Base-by-base conservation (phyloP, 2,329 filamentous ascomycete species). In the Septoria linicola region DNA sequence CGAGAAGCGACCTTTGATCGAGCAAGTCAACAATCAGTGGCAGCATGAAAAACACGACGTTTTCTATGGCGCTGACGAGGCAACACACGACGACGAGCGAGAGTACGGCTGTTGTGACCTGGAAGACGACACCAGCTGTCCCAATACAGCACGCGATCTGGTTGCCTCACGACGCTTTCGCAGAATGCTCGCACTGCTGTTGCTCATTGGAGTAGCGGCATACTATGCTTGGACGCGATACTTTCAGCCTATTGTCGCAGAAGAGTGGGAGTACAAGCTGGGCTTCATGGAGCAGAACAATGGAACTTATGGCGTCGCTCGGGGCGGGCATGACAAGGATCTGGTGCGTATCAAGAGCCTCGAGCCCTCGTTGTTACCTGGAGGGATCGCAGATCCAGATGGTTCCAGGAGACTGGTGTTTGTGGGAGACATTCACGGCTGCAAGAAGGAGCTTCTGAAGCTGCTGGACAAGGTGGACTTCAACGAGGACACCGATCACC, bases 381-480 rank as follows among this genome's bases (percentile, higher is more conserved):
- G 66, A 8, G 64, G 68, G 8, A 59, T 65, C 34, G 63, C 64
- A 31, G 66, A 70, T 23, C 49, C 59, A 17, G 59, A 63, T 6
- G 67, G 66, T 35, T 68, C 72, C 17, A 81, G 79, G 47, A 77
- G 90, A 14, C 73, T 99, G 19, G 75, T 97, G 27, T 77, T 97
- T 54, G 77, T 97, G 27, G 92, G 93, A 48, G 93, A 99, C 72
- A 89, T 97, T 11, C 92, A 97, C 72, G 93, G 93, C 41, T 93
- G 93, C 75, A 82, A 82, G 60, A 68, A 79, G 10, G 80, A 89
- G 55, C 76, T 82, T 55, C 60, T 72, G 27, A 66, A 76, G 13
- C 76, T 97, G 10, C 78, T 97, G 20, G 67, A 78, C 4, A 84
- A 88, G 63, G 73, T 87, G 17, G 67, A 76, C 13, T 92, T 89